These are phyloP conservation scores for Maudiozyma humilis DNA, from an alignment of 1,139 yeast species.

Conservation along the genomic window DNA sequence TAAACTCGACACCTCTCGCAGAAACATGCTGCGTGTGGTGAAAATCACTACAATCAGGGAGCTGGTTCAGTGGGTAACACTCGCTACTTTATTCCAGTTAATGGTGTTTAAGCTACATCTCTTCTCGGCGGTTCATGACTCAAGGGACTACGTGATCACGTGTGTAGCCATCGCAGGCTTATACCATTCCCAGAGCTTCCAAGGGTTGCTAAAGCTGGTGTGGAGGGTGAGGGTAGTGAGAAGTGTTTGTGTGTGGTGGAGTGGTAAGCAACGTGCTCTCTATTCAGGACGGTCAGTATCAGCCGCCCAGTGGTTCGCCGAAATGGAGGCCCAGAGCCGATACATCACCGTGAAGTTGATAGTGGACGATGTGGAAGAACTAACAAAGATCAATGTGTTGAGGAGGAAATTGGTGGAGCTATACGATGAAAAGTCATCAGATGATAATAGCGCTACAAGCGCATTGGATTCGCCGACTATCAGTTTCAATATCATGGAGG, in stretches of 20 bases:
- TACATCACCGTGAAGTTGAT: neutral
- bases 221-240: conserved; percentile 26
- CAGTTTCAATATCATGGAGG: conserved; percentile 14
- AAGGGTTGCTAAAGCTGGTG: conserved; percentile 22
- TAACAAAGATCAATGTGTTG: neutral
- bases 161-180: conserved; percentile 10
- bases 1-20: conserved; percentile 19
- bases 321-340: neutral
- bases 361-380: neutral
- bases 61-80: conserved; percentile 2
- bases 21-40: conserved; percentile 13
- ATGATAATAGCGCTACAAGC: neutral
- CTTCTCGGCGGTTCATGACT: neutral
- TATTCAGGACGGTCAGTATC: neutral
- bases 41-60: neutral
- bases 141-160: conserved; percentile 4
- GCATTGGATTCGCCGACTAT: neutral
- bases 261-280: neutral
- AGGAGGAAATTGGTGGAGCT: neutral
- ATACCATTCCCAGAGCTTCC: conserved; percentile 27
- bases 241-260: conserved; percentile 11
- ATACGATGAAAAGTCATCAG: neutral
- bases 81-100: conserved; percentile 8
- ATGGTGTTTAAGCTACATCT: conserved; percentile 3
- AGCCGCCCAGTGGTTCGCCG: neutral